phyloP scores from a whole-genome alignment of 495 filamentous ascomycete species.

The Penicillium crystallinum region DNA sequence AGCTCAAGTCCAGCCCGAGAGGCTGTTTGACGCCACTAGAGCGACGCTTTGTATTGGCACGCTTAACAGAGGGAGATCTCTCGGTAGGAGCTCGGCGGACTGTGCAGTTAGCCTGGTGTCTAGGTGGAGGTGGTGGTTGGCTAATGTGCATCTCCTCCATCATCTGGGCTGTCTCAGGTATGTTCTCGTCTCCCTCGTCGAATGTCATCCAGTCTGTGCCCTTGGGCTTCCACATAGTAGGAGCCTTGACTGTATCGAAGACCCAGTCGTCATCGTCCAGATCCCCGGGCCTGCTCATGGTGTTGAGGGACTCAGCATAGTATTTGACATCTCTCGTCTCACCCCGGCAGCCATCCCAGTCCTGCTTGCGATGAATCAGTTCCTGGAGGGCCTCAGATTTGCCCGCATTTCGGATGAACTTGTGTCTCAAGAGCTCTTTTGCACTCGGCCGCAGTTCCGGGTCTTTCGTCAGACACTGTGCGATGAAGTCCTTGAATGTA shows the following conservation, averaged over 20 bases:
- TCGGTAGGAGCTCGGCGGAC: conserved; percentile 52
- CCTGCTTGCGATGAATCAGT: conserved; percentile 76
- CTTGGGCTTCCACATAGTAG: conserved; percentile 42
- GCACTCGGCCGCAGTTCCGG: conserved; percentile 78
- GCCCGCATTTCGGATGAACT: conserved; percentile 80
- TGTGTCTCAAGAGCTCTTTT: conserved; percentile 83
- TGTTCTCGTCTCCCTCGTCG: conserved; percentile 28
- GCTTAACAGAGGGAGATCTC: conserved; percentile 39
- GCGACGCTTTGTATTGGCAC: conserved; percentile 43
- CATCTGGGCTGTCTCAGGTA: conserved; percentile 33
- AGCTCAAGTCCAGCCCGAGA: conserved; percentile 76
- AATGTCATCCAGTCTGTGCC: conserved; percentile 30
- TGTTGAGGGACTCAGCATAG: conserved; percentile 85
- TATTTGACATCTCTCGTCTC: conserved; percentile 61
- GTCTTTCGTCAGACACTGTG: conserved; percentile 85
- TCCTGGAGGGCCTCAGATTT: conserved; percentile 82
- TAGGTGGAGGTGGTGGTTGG: conserved; percentile 31
- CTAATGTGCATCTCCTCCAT: conserved; percentile 40
- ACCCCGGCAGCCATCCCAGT: conserved; percentile 64
- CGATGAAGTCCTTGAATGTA: conserved; percentile 90
- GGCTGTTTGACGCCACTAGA: conserved; percentile 64
- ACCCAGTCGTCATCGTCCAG: conserved; percentile 85
- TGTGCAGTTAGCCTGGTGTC: conserved; percentile 40
- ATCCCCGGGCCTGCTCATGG: conserved; percentile 47
- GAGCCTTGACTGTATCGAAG: conserved; percentile 89